These are phyloP conservation scores for Xylariales sp. DNA, from an alignment of 2,329 filamentous ascomycete species.

Conservation along the genomic window DNA sequence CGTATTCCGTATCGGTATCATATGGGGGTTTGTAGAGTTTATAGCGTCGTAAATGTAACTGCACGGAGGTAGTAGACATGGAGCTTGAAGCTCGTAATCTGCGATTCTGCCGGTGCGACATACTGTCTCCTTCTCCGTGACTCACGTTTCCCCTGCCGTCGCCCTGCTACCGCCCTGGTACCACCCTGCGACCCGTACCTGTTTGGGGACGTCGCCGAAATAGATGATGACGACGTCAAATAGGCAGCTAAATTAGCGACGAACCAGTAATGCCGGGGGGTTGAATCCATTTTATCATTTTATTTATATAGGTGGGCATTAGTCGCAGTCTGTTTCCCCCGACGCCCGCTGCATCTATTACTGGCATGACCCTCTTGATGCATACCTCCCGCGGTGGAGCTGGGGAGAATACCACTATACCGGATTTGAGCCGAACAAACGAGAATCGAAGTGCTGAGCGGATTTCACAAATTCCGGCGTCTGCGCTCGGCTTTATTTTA, in stretches of 20 bases:
- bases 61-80: background rate
- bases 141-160: constrained; percentile 13
- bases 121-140: constrained; percentile 14
- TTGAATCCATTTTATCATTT: background rate
- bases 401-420: constrained; percentile 2
- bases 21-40: background rate
- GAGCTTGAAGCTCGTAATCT: background rate
- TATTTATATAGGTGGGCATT: constrained; percentile 5
- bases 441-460: constrained; percentile 9
- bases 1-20: constrained; percentile 15
- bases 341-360: constrained; percentile 1
- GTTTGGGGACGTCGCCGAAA: constrained; percentile 16
- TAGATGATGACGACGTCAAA: constrained; percentile 29
- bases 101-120: constrained; percentile 1
- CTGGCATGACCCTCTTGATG: constrained; percentile 9
- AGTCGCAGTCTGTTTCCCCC: background rate
- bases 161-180: background rate
- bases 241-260: constrained; percentile 33
- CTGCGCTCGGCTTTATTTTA: background rate
- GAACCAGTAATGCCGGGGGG: constrained; percentile 19
- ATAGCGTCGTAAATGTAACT: constrained; percentile 1
- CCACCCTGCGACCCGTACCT: too few relatives aligned
- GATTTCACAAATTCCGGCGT: constrained; percentile 16
- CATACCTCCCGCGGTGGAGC: background rate
- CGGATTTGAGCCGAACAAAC: background rate